Evolutionary conservation across 2,329 filamentous ascomycete species (phyloP), one percentile per base, ranked within the genome.

Genomic region (Colletotrichum caudatum): DNA sequence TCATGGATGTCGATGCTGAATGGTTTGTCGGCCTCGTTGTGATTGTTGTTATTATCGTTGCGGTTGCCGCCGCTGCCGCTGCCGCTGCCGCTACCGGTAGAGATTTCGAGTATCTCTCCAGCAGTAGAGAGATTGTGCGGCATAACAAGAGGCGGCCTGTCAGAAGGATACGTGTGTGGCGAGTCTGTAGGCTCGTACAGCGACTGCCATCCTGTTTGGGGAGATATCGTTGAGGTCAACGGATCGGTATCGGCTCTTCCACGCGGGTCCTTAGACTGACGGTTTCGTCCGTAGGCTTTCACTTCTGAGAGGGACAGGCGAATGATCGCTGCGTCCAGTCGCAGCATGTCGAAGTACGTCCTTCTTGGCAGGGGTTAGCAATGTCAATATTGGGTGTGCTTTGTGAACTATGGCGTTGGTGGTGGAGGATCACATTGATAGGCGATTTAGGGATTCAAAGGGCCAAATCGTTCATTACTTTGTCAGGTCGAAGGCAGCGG

Each of bases 221-320:
- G 26, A 8, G 35, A 39, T 41, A 23, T 12, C 7, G 53, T 18
- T 26, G 12, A 37, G 12, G 16, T 39, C 11, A 37, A n/a, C 23
- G 4, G 33, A 35, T 14, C 9, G 18, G 16, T 29, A 11, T 39
- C 12, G 7, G 23, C 20, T 53, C 35, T 37, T 29, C 60, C 37
- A 29, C 35, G 8, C 23, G 14, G n/a, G 46, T 26, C 46, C 4
- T 51, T 11, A 7, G 59, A 12, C 8, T 51, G 23, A 26, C 11
- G 48, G 2, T 39, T 37, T n/a, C 16, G 33, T 3, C 50, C 60
- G n/a, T 53, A 63, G 3, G 1, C 41, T 39, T 53, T 29, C 16
- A 56, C 81, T 74, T 86, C 84, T 16, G 80, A 76, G 72, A 81
- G 79, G 57, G 81, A 80, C 69, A 86, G 66, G 39, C 78, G 78